These are phyloP conservation scores for Euphorbia tirucalli DNA, from an alignment of 345 rosid genomes.

Conservation along the genomic window DNA sequence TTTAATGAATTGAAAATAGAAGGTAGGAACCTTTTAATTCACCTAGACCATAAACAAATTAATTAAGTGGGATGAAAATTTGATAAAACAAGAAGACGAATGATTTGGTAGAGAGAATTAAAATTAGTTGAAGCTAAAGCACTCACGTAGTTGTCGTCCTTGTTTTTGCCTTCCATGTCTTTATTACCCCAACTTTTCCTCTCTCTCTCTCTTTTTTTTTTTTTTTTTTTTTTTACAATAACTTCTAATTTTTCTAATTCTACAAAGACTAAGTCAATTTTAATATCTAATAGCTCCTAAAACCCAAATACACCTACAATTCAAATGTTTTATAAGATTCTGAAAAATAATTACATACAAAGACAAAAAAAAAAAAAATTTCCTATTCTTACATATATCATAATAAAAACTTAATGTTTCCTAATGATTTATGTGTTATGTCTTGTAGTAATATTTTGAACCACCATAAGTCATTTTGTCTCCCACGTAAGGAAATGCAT, in stretches of 20 bases:
- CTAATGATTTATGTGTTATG: conserved; percentile 15
- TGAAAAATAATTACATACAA: not conserved
- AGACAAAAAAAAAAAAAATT: conserved; percentile 15
- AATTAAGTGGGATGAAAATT: not conserved
- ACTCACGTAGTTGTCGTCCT: conserved; percentile 37
- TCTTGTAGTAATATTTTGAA: conserved; percentile 19
- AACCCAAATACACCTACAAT: not conserved
- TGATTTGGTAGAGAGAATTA: conserved; percentile 24
- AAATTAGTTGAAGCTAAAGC: conserved; percentile 6
- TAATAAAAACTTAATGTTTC: not conserved
- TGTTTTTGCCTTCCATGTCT: conserved; percentile 13
- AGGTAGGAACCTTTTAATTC: not conserved
- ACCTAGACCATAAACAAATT: not conserved
- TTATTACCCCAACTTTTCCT: not conserved
- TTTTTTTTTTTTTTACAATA: no score
- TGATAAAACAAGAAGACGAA: conserved; percentile 17
- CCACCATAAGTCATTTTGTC: conserved; percentile 27
- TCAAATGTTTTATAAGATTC: not conserved
- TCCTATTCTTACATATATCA: not conserved
- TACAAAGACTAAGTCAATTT: conserved; percentile 5
- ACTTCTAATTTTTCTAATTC: not conserved
- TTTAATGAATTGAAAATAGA: not conserved
- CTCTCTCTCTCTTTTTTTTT: no score
- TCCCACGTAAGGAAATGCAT: conserved; percentile 14
- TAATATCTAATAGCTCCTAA: not conserved